Evolutionary conservation across 768 basidiomycete genomes (phyloP).

Genomic region (Macrolepiota fuliginosa): DNA sequence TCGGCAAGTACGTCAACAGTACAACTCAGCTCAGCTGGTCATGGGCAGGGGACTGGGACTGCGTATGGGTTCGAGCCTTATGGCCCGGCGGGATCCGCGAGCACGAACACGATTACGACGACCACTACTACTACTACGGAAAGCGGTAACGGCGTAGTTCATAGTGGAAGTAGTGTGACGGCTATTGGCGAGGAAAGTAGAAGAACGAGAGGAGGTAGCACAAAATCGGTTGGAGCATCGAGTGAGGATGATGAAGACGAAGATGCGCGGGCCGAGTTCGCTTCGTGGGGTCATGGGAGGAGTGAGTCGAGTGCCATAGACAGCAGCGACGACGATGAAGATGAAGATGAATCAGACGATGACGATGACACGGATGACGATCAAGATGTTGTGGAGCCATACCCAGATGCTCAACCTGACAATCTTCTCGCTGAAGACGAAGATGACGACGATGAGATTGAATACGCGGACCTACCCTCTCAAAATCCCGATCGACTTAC

Average conservation of each 20-base stretch:
- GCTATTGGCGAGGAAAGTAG: not conserved
- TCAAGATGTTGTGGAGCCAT: not conserved
- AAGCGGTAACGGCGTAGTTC: not conserved
- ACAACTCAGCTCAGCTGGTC: not conserved
- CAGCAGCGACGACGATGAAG: not conserved
- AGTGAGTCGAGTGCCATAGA: slow-evolving; percentile 2
- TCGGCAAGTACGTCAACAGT: not conserved
- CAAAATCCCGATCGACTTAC: not conserved
- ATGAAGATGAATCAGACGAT: not conserved
- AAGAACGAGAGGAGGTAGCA: not conserved
- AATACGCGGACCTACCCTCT: not conserved
- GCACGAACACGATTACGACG: not conserved
- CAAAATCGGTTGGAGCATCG: not conserved
- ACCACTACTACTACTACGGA: not conserved
- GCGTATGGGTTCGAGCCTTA: not conserved
- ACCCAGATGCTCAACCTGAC: not conserved
- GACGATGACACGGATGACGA: not conserved
- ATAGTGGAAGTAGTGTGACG: not conserved
- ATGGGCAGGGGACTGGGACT: not conserved
- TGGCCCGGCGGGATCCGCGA: not conserved
- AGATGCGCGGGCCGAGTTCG: not conserved
- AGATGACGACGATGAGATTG: not conserved
- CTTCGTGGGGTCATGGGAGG: slow-evolving; percentile 3
- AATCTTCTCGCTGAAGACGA: not conserved
- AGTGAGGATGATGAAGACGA: not conserved